These are phyloP conservation scores for Beta vulgaris DNA, from an alignment of 148 eudicot genomes.

Conservation along the genomic window DNA sequence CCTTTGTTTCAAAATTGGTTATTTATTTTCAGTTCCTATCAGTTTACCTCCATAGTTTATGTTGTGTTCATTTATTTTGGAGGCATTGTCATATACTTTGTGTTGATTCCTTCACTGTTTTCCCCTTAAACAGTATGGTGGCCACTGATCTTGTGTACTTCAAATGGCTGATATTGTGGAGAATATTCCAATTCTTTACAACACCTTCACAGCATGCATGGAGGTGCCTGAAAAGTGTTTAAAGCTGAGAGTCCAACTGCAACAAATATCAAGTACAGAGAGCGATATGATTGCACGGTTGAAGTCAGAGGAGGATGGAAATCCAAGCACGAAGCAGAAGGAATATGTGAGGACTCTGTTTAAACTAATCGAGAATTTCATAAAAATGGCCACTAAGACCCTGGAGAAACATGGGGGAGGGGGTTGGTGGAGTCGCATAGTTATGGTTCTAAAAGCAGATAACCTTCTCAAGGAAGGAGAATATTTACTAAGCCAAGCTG, in stretches of 20 bases:
- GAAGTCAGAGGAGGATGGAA: neutral
- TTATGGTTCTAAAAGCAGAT: neutral
- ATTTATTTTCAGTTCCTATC: too few relatives aligned
- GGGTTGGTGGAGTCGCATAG: neutral
- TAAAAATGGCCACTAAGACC: neutral
- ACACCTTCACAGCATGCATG: neutral
- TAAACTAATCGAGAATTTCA: neutral
- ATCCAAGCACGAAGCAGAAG: conserved; percentile 4
- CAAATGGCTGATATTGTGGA: neutral
- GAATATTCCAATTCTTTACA: neutral
- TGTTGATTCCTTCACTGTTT: neutral
- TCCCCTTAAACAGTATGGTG: neutral
- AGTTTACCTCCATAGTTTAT: neutral
- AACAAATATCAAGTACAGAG: neutral
- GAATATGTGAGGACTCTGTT: neutral
- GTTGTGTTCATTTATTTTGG: neutral
- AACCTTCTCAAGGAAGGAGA: neutral
- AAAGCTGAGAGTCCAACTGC: neutral
- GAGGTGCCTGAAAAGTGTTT: neutral
- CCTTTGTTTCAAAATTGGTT: neutral
- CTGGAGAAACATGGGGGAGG: neutral
- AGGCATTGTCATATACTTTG: neutral
- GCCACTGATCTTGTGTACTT: neutral
- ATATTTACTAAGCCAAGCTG: neutral
- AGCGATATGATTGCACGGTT: neutral